Base-by-base conservation (phyloP, 768 basidiomycete species). In the Harrya chromipes region DNA sequence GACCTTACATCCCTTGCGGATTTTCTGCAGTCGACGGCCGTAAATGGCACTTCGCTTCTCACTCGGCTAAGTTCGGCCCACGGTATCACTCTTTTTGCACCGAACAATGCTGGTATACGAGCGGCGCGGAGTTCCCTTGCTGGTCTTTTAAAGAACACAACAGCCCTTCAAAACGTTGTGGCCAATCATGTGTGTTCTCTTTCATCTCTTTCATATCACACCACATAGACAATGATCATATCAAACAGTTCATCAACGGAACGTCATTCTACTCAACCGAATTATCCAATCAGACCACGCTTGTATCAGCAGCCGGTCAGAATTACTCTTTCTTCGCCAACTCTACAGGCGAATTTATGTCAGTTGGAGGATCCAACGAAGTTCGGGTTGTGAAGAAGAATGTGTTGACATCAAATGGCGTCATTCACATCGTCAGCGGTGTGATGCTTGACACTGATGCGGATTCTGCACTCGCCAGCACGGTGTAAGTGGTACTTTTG, bases 21-120 rank as follows among this genome's bases (percentile, higher is more conserved):
- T 3, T 5, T 64, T 3, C 49, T 63, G 4, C 19, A 46, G 16
- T 52, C 59, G 13, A 52, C 57, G n/a, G 19, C 61, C 7, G 50
- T 74, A 24, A 52, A 59, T 14, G 64, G 74, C 13, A 52, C 43
- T 38, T 37, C 63, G 17, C 3, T 64, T 49, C 52, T 68, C 20
- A 46, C 68, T 46, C 46, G 39, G 64, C 43, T 65, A 80, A 23
- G 60, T 29, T 58, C 65, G 1, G 65, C 75, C 1, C 63, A 53
- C 21, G 88, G 86, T 3, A 72, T 84, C 52, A 90, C 88, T 1
- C 54, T 88, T 35, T 88, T 90, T 59, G 78, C 82, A 4, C 87
- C 88, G 8, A 75, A 68, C 50, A 72, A 84, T 56, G 64, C 65
- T 6, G 85, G 80, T 6, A 47, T 87, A 27, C 59, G 59, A 34